These are phyloP conservation scores for Prunus campanulata DNA, from an alignment of 306 rosid species.

Conservation along the genomic window DNA sequence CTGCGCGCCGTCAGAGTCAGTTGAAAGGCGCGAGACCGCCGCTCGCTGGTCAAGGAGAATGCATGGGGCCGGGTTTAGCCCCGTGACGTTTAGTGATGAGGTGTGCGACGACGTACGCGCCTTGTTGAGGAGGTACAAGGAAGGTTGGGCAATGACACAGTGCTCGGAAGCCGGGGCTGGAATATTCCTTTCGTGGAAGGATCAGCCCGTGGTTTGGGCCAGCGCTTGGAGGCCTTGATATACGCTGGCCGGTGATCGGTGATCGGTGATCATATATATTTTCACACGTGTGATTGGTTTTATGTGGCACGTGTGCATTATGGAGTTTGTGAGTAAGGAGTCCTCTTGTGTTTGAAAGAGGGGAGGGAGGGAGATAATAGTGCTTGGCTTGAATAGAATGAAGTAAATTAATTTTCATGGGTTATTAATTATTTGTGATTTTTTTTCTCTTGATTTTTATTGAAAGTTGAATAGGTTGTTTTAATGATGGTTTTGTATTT, in stretches of 20 bases:
- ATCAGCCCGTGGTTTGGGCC: constrained; percentile 92
- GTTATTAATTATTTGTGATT: constrained; percentile 16
- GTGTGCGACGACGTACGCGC: constrained; percentile 87
- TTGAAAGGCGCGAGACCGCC: constrained; percentile 74
- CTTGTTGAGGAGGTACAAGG: constrained; percentile 78
- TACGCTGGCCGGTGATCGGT: background rate
- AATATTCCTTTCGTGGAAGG: constrained; percentile 86
- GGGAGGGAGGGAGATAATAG: constrained; percentile 18
- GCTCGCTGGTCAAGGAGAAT: constrained; percentile 65
- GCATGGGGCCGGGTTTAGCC: constrained; percentile 58
- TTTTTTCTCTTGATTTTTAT: background rate
- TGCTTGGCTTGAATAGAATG: constrained; percentile 52
- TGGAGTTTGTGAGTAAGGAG: background rate
- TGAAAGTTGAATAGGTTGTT: constrained; percentile 13
- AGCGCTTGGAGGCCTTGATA: constrained; percentile 86
- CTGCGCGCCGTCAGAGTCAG: constrained; percentile 45
- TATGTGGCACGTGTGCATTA: constrained; percentile 56
- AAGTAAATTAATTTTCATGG: constrained; percentile 35
- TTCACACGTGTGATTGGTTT: constrained; percentile 54
- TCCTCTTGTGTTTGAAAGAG: constrained; percentile 26
- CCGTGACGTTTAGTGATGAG: constrained; percentile 75
- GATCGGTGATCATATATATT: background rate
- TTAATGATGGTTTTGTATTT: constrained; percentile 19
- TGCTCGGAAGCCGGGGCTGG: constrained; percentile 56
- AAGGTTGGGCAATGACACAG: constrained; percentile 84